A percentile compares a stretch with the other conserved stretches of the same genome.
Conservation (phyloP, 2,329 filamentous ascomycete genomes). For the Alternaria angustiovoidea region DNA sequence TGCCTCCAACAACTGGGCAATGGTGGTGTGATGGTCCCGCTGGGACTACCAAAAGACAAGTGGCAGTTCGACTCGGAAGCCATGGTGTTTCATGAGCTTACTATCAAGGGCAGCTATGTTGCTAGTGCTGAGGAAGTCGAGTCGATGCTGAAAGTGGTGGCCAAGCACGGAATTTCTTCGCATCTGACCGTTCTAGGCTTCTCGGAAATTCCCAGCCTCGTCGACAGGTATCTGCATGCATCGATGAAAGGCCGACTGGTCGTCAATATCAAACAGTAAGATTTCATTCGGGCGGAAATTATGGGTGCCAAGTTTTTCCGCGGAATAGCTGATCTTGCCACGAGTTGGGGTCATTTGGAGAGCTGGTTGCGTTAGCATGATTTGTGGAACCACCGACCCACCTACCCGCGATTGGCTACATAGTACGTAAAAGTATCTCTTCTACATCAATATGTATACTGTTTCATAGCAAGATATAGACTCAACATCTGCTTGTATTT, state of each 20-base stretch:
- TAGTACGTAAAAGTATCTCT: constrained; percentile 18
- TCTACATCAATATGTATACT: background rate
- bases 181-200: constrained; percentile 34
- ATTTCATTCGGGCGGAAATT: background rate
- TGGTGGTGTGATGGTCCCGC: constrained; percentile 33
- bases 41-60: constrained; percentile 35
- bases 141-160: constrained; percentile 35
- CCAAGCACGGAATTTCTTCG: constrained; percentile 28
- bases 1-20: constrained; percentile 34
- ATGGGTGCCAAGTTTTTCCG: background rate
- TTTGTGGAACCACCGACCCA: constrained; percentile 4
- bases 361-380: constrained; percentile 13
- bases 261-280: constrained; percentile 23
- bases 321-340: background rate
- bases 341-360: constrained; percentile 35
- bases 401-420: constrained; percentile 14
- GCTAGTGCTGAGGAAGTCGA: constrained; percentile 34
- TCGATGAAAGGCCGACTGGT: constrained; percentile 37
- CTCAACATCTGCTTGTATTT: background rate
- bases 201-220: constrained; percentile 30
- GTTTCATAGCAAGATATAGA: background rate
- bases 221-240: constrained; percentile 27
- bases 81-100: constrained; percentile 36
- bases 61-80: constrained; percentile 38
- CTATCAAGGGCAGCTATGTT: constrained; percentile 38